Evolutionary conservation across 1,284 basidiomycete species (phyloP), one percentile per base, ranked within the genome.

Genomic region (Ceratobasidium sp.): DNA sequence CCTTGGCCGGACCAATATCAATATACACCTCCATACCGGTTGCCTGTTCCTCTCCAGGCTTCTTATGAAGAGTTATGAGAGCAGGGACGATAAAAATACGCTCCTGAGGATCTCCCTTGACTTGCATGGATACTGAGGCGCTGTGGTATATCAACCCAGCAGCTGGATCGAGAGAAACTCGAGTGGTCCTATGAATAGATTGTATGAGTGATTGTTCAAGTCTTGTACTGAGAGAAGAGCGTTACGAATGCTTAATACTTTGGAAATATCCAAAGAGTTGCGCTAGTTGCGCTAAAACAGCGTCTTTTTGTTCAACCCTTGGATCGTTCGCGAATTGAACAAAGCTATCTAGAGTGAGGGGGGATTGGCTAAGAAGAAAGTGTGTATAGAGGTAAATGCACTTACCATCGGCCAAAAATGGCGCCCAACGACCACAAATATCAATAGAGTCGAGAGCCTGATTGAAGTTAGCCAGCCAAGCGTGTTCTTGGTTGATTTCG

Each of bases 401-500:
- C 49, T 13, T 49, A 70, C 68, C 18, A 5, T 55, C 51, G 12
- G 51, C 68, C 68, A 51, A 70, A 39, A 70, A 70, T 39, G 33
- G 53, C 10, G 51, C 53, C 68, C 68, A 70, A n/a, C n/a, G 51
- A 56, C 68, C 68, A 10, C n/a, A 5, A 58, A 70, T 33, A n/a
- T 70, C 68, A 15, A 70, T n/a, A 40, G 68, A 70, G n/a, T 70
- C 68, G 33, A 70, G n/a, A 40, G 68, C 68, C 33, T 42, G 49
- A 20, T 70, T 70, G 39, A 70, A 70, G 12, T 58, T 70, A n/a
- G 68, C 33, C 46, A 70, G 49, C 68, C 68, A 70, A n/a, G 68
- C 28, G 9, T 51, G 51, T 39, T 70, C 68, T n/a, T 55, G 46
- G n/a, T 56, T 26, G 5, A 70, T 13, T 56, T 70, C 23, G 12